A percentile compares a stretch with the other conserved stretches of the same genome.
Conservation (phyloP, 768 basidiomycete genomes). For the Agaricus blazei region DNA sequence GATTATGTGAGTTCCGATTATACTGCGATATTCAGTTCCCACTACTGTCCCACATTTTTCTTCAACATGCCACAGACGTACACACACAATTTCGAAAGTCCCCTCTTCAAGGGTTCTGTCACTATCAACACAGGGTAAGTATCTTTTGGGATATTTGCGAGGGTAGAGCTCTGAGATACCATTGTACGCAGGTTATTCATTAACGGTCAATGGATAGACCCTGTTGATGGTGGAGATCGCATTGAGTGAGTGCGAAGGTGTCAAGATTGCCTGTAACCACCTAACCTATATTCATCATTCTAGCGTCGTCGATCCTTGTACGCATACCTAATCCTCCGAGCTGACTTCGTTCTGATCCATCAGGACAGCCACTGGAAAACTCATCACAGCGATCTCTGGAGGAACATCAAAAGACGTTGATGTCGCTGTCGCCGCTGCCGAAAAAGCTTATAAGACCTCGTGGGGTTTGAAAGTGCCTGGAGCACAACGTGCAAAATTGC, state of each 20-base stretch:
- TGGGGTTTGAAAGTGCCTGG: slow-evolving; percentile 69
- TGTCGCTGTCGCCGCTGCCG: slow-evolving; percentile 63
- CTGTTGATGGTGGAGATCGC: slow-evolving; percentile 41
- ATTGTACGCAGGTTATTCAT: slow-evolving; percentile 54
- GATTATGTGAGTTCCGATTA: too few relatives aligned
- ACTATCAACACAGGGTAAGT: slow-evolving; percentile 19
- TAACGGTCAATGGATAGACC: slow-evolving; percentile 59
- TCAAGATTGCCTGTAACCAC: too few relatives aligned
- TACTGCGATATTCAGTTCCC: too few relatives aligned
- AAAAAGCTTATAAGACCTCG: slow-evolving; percentile 47
- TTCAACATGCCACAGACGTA: slow-evolving; percentile 16
- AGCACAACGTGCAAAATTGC: slow-evolving; percentile 42
- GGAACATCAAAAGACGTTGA: slow-evolving; percentile 72
- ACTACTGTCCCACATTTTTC: too few relatives aligned
- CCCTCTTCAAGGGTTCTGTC: slow-evolving; percentile 15
- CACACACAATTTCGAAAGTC: slow-evolving; percentile 18
- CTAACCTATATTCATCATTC: not conserved
- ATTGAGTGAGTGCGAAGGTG: slow-evolving; percentile 51
- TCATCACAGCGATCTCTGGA: slow-evolving; percentile 51
- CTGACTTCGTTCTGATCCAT: not conserved
- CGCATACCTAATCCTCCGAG: slow-evolving; percentile 2
- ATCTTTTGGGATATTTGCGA: not conserved
- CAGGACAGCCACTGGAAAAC: slow-evolving; percentile 54
- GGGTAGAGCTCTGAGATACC: not conserved
- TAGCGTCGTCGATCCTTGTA: slow-evolving; percentile 57